Conservation (phyloP, 2,329 filamentous ascomycete species). For the Ophiostoma ulmi region DNA sequence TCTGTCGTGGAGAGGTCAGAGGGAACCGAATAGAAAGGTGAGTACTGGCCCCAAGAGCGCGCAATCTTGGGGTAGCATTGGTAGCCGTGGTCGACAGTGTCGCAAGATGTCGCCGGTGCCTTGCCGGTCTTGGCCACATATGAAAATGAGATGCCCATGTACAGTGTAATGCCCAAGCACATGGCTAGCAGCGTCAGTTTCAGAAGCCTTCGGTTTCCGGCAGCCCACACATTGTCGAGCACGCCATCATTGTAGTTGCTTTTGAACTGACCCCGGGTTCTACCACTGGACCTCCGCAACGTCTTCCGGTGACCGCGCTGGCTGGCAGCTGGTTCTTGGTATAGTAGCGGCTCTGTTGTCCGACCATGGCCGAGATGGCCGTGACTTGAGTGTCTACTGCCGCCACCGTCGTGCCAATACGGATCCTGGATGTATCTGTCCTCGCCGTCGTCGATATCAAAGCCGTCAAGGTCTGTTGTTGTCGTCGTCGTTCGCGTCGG, state of each 20-base stretch:
- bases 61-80: slow-evolving; percentile 58
- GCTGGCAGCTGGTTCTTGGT: slow-evolving; percentile 2
- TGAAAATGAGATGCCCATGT: slow-evolving; percentile 25
- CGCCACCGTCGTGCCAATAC: slow-evolving; percentile 4
- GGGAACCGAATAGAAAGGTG: slow-evolving; percentile 72
- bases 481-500: slow-evolving; percentile 3
- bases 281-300: neutral
- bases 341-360: slow-evolving; percentile 15
- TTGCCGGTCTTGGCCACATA: neutral
- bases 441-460: slow-evolving; percentile 15
- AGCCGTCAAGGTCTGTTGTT: neutral
- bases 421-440: slow-evolving; percentile 14
- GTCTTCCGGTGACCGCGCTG: neutral
- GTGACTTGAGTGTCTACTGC: neutral
- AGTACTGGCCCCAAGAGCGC: slow-evolving; percentile 80
- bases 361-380: neutral
- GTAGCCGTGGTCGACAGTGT: slow-evolving; percentile 53
- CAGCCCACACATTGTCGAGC: slow-evolving; percentile 21
- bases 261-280: neutral
- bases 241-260: slow-evolving; percentile 17
- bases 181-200: slow-evolving; percentile 29
- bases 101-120: slow-evolving; percentile 39
- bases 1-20: slow-evolving; percentile 39
- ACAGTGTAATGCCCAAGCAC: slow-evolving; percentile 27
- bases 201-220: slow-evolving; percentile 26